Evolutionary conservation across 2,329 filamentous ascomycete species (phyloP).

Genomic region (Graphium sp.): DNA sequence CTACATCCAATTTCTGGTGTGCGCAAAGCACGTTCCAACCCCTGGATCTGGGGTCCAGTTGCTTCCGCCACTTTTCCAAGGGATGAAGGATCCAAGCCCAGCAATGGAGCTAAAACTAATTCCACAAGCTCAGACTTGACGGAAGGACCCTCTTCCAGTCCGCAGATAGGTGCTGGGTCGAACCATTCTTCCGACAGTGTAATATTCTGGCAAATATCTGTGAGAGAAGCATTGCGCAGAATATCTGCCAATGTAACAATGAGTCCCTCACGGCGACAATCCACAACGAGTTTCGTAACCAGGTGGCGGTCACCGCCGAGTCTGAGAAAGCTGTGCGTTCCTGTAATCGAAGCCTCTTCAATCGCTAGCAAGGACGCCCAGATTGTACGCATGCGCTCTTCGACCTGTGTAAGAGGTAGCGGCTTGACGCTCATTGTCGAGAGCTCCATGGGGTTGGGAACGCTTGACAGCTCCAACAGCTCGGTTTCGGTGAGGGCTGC

Average conservation of each 20-base stretch:
- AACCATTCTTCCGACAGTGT: constrained; percentile 7
- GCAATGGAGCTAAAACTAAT: constrained; percentile 19
- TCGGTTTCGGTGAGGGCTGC: constrained; percentile 22
- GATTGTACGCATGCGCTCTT: constrained; percentile 27
- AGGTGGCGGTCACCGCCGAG: constrained; percentile 27
- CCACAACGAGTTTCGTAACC: constrained; percentile 23
- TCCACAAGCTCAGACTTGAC: not conserved
- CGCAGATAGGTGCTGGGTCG: not conserved
- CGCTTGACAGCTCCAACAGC: constrained; percentile 21
- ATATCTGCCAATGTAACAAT: constrained; percentile 23
- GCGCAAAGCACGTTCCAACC: constrained; percentile 29
- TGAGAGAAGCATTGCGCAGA: constrained; percentile 20
- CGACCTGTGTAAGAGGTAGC: constrained; percentile 26
- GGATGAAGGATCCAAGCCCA: constrained; percentile 16
- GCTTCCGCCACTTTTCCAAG: constrained; percentile 31
- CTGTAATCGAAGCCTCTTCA: constrained; percentile 20
- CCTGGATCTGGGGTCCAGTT: constrained; percentile 26
- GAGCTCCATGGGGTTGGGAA: constrained; percentile 18
- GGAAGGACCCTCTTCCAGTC: not conserved
- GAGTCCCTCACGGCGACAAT: constrained; percentile 24
- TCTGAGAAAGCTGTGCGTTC: constrained; percentile 25
- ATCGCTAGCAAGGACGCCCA: constrained; percentile 26
- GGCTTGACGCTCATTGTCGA: constrained; percentile 22
- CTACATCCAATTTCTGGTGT: constrained; percentile 23
- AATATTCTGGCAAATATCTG: constrained; percentile 23